These are phyloP conservation scores for Penicillium expansum DNA, from an alignment of 2,329 filamentous ascomycete genomes.

Conservation along the genomic window DNA sequence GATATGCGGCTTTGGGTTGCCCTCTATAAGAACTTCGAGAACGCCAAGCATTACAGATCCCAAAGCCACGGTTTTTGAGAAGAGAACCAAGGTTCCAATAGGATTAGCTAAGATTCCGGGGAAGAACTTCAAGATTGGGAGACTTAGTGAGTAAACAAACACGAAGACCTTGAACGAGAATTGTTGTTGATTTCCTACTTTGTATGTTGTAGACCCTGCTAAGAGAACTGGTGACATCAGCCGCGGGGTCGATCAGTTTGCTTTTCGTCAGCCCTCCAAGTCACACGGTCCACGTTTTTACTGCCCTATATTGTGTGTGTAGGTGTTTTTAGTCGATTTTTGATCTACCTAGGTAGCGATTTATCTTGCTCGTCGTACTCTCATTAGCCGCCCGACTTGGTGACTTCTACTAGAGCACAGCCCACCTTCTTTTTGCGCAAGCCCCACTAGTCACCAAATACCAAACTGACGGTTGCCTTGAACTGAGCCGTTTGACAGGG, in stretches of 20 bases:
- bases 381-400: not conserved
- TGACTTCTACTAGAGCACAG: not conserved
- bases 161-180: not conserved
- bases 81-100: constrained; percentile 1
- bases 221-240: constrained; percentile 8
- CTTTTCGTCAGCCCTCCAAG: not conserved
- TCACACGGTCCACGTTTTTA: not conserved
- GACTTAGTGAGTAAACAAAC: not conserved
- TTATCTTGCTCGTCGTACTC: not conserved
- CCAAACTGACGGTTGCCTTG: not conserved
- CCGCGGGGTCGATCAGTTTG: constrained; percentile 7
- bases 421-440: not conserved
- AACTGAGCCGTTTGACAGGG: not conserved
- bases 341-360: not conserved
- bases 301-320: not conserved
- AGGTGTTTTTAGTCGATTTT: not conserved
- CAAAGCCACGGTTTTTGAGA: not conserved
- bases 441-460: not conserved
- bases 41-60: not conserved
- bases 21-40: not conserved
- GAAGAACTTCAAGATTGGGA: not conserved
- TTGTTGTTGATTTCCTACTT: not conserved
- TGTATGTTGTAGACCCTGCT: too few species aligned
- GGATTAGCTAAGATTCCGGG: not conserved
- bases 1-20: not conserved